Conservation (phyloP, 805 yeast genomes). For the Candida pseudofarinosa region DNA sequence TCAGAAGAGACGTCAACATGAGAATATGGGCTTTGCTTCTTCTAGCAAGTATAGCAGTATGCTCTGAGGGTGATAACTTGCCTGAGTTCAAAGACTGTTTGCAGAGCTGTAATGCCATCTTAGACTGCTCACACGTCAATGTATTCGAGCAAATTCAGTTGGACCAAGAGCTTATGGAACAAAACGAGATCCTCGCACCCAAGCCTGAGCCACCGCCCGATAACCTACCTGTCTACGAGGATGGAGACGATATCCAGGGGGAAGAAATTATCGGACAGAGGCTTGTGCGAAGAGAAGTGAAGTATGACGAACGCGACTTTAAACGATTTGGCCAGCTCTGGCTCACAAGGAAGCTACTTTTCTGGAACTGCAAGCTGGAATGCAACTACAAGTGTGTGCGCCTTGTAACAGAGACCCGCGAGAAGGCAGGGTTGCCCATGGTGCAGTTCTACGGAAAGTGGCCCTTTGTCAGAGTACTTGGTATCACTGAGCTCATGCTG, state of each 20-base stretch:
- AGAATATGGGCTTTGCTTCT: background rate
- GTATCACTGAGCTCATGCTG: conserved; percentile 34
- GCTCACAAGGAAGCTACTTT: conserved; percentile 16
- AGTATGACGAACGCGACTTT: background rate
- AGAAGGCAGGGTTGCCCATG: conserved; percentile 15
- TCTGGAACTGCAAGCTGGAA: conserved; percentile 34
- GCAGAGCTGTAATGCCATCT: conserved; percentile 16
- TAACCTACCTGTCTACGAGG: background rate
- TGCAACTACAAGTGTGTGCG: conserved; percentile 41
- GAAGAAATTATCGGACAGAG: background rate
- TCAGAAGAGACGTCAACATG: background rate
- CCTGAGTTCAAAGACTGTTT: conserved; percentile 27
- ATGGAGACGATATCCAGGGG: background rate
- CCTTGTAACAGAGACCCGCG: conserved; percentile 22
- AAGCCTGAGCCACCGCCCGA: conserved; percentile 1
- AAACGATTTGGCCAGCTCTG: conserved; percentile 10
- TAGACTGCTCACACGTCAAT: conserved; percentile 12
- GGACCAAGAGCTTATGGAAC: conserved; percentile 6
- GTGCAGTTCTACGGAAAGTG: conserved; percentile 44
- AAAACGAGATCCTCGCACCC: conserved; percentile 1
- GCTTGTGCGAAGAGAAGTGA: background rate
- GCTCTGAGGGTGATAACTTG: conserved; percentile 30
- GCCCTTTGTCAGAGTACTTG: conserved; percentile 37
- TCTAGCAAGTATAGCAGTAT: conserved; percentile 5
- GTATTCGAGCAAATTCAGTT: conserved; percentile 12